These are phyloP conservation scores for Picea glauca DNA, from an alignment of 75 land plant species.

Conservation along the genomic window DNA sequence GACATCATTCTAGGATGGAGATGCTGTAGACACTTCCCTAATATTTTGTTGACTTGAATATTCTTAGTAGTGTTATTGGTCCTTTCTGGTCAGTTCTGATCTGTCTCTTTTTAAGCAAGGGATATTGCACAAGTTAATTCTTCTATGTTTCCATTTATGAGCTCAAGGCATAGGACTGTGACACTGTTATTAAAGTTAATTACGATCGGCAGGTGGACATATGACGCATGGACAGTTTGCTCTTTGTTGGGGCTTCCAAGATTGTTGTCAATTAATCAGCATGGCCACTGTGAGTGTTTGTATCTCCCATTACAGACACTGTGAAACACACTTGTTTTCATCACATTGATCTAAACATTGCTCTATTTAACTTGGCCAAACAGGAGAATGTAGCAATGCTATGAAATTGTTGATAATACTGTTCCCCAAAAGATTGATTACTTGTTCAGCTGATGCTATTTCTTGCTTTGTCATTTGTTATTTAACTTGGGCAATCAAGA, in stretches of 20 bases:
- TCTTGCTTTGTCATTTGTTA: neutral
- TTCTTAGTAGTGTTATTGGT: neutral
- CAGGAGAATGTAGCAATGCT: neutral
- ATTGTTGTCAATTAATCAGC: constrained; percentile 1
- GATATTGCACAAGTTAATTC: neutral
- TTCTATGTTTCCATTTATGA: neutral
- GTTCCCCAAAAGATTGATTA: neutral
- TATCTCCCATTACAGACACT: neutral
- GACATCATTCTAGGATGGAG: neutral
- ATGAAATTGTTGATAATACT: neutral
- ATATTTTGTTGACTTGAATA: neutral
- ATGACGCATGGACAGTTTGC: constrained; percentile 1
- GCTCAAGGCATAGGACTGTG: constrained; percentile 1
- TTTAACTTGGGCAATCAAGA: no score
- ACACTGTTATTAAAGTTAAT: constrained; percentile 3
- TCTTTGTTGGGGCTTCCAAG: neutral
- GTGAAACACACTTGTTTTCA: constrained; percentile 2
- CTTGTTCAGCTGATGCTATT: neutral
- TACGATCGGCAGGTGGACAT: constrained; percentile 4
- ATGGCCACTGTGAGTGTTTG: neutral
- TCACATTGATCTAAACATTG: constrained; percentile 4
- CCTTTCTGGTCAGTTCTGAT: neutral
- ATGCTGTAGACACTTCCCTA: neutral
- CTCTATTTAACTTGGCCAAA: neutral
- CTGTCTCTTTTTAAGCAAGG: neutral